A percentile compares a stretch with the other conserved stretches of the same genome.
Conservation (phyloP, 305 asterid species). For the Solanum chacoense region DNA sequence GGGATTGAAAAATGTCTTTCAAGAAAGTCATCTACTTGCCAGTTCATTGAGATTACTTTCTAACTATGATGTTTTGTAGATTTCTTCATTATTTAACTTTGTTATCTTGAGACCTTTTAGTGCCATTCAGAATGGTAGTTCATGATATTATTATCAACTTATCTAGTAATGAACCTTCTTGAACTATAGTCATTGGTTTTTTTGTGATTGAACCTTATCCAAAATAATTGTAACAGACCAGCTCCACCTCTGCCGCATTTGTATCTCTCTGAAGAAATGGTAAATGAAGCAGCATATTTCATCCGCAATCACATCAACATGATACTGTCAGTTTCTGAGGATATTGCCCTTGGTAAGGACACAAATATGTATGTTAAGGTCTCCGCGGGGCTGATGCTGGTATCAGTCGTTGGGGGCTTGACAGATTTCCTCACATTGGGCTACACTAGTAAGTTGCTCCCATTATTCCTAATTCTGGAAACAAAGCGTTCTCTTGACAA, state of each 20-base stretch:
- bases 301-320: slow-evolving; percentile 32
- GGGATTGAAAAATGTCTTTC: neutral
- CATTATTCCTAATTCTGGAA: neutral
- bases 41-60: neutral
- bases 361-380: slow-evolving; percentile 44
- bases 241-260: slow-evolving; percentile 78
- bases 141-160: neutral
- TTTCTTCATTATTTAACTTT: neutral
- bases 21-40: neutral
- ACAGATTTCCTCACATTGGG: slow-evolving; percentile 43
- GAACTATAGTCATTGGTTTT: neutral
- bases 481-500: neutral
- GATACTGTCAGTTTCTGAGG: slow-evolving; percentile 37
- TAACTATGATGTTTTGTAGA: neutral
- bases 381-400: slow-evolving; percentile 27
- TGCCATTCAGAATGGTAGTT: neutral
- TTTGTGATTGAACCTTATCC: neutral
- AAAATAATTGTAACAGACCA: slow-evolving; percentile 42
- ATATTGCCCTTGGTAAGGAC: slow-evolving; percentile 60
- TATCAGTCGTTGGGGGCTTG: slow-evolving; percentile 43
- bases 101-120: neutral
- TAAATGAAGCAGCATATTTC: slow-evolving; percentile 35
- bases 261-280: slow-evolving; percentile 56
- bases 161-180: neutral
- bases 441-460: slow-evolving; percentile 41